These are phyloP conservation scores for Amphicarpaea edgeworthii DNA, from an alignment of 306 rosid genomes.

Conservation along the genomic window DNA sequence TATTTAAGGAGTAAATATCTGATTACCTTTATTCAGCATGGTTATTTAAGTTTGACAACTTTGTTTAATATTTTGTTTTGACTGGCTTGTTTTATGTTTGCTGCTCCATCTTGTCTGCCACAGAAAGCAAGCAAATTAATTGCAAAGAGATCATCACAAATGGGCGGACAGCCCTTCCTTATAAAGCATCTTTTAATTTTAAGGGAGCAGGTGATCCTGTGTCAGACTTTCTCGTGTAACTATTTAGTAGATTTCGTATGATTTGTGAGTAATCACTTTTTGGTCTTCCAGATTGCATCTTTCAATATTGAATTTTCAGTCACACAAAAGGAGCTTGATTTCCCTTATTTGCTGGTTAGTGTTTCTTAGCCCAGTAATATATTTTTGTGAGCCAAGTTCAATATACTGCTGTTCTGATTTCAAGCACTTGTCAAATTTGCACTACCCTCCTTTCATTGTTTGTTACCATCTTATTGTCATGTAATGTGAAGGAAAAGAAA, in stretches of 20 bases:
- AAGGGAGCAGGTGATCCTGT: constrained; percentile 86
- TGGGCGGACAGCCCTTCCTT: constrained; percentile 98
- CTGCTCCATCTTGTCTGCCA: constrained; percentile 47
- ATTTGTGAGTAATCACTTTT: constrained; percentile 36
- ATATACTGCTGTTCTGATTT: constrained; percentile 26
- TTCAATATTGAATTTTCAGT: constrained; percentile 93
- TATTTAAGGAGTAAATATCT: constrained; percentile 1
- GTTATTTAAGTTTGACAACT: constrained; percentile 32
- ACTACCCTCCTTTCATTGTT: constrained; percentile 15
- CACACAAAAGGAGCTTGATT: constrained; percentile 98
- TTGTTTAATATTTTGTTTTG: constrained; percentile 21
- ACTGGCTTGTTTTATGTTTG: constrained; percentile 44
- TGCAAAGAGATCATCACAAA: constrained; percentile 83
- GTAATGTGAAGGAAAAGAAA: constrained; percentile 23
- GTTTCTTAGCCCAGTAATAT: constrained; percentile 46
- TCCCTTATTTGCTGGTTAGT: constrained; percentile 98
- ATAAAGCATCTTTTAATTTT: constrained; percentile 94
- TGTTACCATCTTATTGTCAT: constrained; percentile 16
- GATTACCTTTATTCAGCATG: constrained; percentile 2
- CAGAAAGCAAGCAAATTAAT: constrained; percentile 97
- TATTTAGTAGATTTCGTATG: constrained; percentile 34
- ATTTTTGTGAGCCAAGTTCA: constrained; percentile 41
- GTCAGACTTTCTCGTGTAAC: constrained; percentile 23
- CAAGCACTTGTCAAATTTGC: constrained; percentile 21
- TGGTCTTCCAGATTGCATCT: constrained; percentile 81